Evolutionary conservation across 2,329 filamentous ascomycete genomes (phyloP).

Genomic region (Dothiorella sarmentorum): DNA sequence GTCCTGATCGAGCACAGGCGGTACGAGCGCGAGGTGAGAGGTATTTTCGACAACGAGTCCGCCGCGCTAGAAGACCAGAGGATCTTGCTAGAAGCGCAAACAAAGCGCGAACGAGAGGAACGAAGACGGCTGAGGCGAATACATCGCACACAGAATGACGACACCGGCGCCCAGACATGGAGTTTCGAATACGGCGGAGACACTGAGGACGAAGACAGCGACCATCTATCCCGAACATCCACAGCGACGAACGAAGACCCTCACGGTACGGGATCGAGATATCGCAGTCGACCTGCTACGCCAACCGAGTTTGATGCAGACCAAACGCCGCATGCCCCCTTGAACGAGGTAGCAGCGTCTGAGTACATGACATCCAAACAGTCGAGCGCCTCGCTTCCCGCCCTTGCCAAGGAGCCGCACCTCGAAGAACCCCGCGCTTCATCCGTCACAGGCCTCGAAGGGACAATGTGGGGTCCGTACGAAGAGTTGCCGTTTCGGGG

Average conservation of each 20-base stretch:
- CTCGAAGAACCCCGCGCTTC: constrained; percentile 9
- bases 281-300: constrained; percentile 6
- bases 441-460: constrained; percentile 60
- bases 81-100: constrained; percentile 45
- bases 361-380: constrained; percentile 13
- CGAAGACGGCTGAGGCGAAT: constrained; percentile 37
- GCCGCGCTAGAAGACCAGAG: constrained; percentile 43
- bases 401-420: constrained; percentile 9
- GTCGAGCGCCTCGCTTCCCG: constrained; percentile 14
- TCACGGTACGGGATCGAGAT: not conserved
- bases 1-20: constrained; percentile 77
- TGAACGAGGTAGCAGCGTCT: constrained; percentile 12
- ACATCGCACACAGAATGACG: constrained; percentile 27
- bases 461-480: constrained; percentile 74
- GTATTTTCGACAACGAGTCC: constrained; percentile 42
- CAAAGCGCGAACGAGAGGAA: constrained; percentile 54
- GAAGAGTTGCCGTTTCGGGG: constrained; percentile 57
- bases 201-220: constrained; percentile 49
- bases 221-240: constrained; percentile 35
- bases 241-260: constrained; percentile 27
- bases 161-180: constrained; percentile 63
- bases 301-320: constrained; percentile 17
- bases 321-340: constrained; percentile 14
- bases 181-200: constrained; percentile 76
- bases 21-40: constrained; percentile 66